Conservation (phyloP, 2,329 filamentous ascomycete species). For the Aureobasidium vineae region DNA sequence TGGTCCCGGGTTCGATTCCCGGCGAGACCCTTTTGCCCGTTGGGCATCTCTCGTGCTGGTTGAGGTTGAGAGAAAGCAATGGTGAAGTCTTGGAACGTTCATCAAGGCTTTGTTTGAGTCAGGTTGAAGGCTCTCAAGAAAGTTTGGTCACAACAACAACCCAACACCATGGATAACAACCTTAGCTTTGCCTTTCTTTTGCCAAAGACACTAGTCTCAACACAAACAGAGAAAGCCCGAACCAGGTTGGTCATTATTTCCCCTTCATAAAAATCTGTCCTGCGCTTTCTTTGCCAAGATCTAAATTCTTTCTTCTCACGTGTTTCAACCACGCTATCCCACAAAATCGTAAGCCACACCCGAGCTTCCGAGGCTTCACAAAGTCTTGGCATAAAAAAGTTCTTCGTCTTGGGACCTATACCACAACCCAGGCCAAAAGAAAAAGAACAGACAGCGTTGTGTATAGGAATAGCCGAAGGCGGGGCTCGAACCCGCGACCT, state of each 20-base stretch:
- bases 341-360: neutral
- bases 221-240: neutral
- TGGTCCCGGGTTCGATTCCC: slow-evolving; percentile 29
- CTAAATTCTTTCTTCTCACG: neutral
- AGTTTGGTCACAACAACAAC: neutral
- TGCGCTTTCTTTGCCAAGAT: neutral
- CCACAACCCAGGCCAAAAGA: neutral
- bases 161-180: neutral
- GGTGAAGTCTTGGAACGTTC: neutral
- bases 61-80: neutral
- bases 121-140: no score
- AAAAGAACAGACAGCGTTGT: neutral
- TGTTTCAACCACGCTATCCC: neutral
- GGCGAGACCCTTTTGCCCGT: slow-evolving; percentile 1
- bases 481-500: slow-evolving; percentile 34
- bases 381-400: neutral
- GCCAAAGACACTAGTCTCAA: neutral
- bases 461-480: slow-evolving; percentile 34
- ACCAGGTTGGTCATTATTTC: neutral
- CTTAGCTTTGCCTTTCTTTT: neutral
- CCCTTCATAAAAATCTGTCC: neutral
- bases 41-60: neutral
- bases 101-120: neutral
- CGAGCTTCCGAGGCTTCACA: neutral
- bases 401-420: neutral